A percentile compares a stretch with the other conserved stretches of the same genome.
phyloP scores from a whole-genome alignment of 108 stramenopile species.

The Pseudonitzschia delicatissima region DNA sequence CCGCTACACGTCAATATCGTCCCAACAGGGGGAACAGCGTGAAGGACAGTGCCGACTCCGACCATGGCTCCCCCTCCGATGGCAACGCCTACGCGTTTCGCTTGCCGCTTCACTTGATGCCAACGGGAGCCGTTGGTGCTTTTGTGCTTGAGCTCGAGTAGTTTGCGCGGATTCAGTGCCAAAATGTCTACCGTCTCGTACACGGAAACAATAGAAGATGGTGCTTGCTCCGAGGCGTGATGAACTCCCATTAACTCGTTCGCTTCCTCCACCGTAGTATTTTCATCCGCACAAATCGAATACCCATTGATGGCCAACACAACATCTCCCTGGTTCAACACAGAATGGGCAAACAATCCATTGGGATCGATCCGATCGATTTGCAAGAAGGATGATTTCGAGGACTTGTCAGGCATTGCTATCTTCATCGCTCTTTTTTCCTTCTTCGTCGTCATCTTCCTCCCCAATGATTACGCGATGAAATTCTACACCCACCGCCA shows the following conservation, averaged over 20 bases:
- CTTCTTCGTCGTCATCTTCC: not conserved
- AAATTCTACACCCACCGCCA: not conserved
- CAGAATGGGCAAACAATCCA: conserved; percentile 18
- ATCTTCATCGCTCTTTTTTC: not conserved
- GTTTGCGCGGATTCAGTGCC: conserved; percentile 15
- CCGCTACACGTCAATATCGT: conserved; percentile 30
- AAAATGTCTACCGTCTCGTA: conserved; percentile 15
- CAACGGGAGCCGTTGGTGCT: not conserved
- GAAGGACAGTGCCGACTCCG: conserved; percentile 35
- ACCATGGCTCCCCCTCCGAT: conserved; percentile 36
- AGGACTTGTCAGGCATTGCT: not conserved
- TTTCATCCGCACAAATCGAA: conserved; percentile 5
- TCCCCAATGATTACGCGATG: not conserved
- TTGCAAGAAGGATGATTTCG: not conserved
- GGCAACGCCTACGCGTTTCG: conserved; percentile 29
- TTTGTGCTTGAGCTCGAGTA: not conserved
- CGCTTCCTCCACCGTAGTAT: conserved; percentile 8
- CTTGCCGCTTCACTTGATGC: conserved; percentile 13
- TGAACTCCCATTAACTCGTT: conserved; percentile 4
- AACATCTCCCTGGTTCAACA: conserved; percentile 22
- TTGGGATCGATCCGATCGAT: conserved; percentile 15
- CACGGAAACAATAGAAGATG: too few relatives aligned
- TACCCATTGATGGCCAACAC: conserved; percentile 26
- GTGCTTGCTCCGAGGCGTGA: not conserved
- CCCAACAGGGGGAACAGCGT: conserved; percentile 36